These are phyloP conservation scores for Magnaporthales sp. DNA, from an alignment of 2,329 filamentous ascomycete genomes.

Conservation along the genomic window DNA sequence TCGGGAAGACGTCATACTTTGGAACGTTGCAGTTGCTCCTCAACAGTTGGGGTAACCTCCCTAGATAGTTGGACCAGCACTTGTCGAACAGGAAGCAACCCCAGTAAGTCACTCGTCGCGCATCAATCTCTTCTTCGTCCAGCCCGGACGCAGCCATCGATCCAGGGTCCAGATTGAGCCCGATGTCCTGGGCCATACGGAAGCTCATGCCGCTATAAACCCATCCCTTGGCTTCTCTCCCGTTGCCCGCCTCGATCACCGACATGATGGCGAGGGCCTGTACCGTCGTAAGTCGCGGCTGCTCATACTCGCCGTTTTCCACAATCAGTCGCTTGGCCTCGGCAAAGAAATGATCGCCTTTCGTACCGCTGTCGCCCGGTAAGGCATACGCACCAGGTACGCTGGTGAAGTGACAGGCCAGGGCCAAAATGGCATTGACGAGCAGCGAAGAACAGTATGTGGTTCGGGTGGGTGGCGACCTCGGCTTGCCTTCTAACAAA, in stretches of 20 bases:
- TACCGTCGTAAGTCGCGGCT: conserved; percentile 78
- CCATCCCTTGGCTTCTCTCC: conserved; percentile 91
- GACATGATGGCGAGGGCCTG: conserved; percentile 95
- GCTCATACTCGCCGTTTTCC: conserved; percentile 89
- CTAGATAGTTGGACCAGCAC: conserved; percentile 96
- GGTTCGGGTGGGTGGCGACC: conserved; percentile 40
- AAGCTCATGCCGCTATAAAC: conserved; percentile 98
- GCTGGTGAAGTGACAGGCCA: conserved; percentile 89
- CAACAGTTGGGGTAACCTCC: conserved; percentile 79
- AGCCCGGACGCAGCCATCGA: conserved; percentile 50
- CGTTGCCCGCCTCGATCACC: conserved; percentile 89
- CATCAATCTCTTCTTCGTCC: conserved; percentile 79
- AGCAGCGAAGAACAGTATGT: conserved; percentile 82
- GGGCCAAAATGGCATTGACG: conserved; percentile 86
- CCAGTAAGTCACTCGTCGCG: conserved; percentile 89
- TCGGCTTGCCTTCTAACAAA: conserved; percentile 63
- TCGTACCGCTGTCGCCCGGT: conserved; percentile 69
- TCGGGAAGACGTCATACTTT: conserved; percentile 84
- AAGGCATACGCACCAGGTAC: conserved; percentile 62
- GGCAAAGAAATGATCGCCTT: conserved; percentile 91
- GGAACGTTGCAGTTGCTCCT: conserved; percentile 73
- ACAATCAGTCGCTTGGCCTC: conserved; percentile 86
- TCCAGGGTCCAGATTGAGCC: conserved; percentile 75
- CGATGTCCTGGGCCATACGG: conserved; percentile 91
- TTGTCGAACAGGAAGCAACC: conserved; percentile 98